Evolutionary conservation across 2,329 filamentous ascomycete genomes (phyloP).

Genomic region (Fusarium sp.): DNA sequence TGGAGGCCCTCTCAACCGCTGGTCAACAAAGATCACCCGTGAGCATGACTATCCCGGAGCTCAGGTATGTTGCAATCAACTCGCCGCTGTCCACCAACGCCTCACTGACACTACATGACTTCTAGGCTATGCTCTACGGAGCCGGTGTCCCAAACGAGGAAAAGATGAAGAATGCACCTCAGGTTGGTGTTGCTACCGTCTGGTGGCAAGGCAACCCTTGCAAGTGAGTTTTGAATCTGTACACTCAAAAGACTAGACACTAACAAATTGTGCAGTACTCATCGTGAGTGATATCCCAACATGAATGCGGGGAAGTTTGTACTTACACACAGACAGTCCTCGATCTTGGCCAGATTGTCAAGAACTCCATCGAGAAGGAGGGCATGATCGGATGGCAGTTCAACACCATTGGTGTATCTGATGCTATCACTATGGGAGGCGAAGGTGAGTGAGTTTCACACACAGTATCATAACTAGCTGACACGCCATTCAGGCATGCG

Average conservation of each 20-base stretch:
- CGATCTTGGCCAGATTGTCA: slow-evolving; percentile 89
- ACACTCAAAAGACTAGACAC: background rate
- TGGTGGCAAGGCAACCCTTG: slow-evolving; percentile 99
- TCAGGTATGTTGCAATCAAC: slow-evolving; percentile 68
- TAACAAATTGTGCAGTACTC: slow-evolving; percentile 52
- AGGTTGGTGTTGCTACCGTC: slow-evolving; percentile 90
- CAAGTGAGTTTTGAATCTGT: slow-evolving; percentile 74
- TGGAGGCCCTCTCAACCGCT: slow-evolving; percentile 79
- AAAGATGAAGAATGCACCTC: slow-evolving; percentile 89
- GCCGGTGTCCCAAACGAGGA: slow-evolving; percentile 87
- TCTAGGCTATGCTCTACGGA: slow-evolving; percentile 91
- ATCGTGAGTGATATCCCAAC: slow-evolving; percentile 54
- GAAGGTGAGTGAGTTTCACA: slow-evolving; percentile 70
- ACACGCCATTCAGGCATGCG: slow-evolving; percentile 77
- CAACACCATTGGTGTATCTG: slow-evolving; percentile 89
- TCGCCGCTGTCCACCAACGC: background rate
- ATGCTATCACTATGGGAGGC: slow-evolving; percentile 95
- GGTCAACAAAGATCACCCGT: slow-evolving; percentile 84
- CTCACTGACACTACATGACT: slow-evolving; percentile 3
- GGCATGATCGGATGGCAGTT: slow-evolving; percentile 96
- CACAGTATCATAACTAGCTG: slow-evolving; percentile 3
- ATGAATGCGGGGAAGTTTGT: slow-evolving; percentile 3
- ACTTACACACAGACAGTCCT: slow-evolving; percentile 68
- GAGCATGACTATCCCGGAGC: slow-evolving; percentile 93
- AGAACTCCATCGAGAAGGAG: slow-evolving; percentile 82